A percentile compares a stretch with the other conserved stretches of the same genome.
Conservation (phyloP, 2,329 filamentous ascomycete species). For the Fusarium nodosum region DNA sequence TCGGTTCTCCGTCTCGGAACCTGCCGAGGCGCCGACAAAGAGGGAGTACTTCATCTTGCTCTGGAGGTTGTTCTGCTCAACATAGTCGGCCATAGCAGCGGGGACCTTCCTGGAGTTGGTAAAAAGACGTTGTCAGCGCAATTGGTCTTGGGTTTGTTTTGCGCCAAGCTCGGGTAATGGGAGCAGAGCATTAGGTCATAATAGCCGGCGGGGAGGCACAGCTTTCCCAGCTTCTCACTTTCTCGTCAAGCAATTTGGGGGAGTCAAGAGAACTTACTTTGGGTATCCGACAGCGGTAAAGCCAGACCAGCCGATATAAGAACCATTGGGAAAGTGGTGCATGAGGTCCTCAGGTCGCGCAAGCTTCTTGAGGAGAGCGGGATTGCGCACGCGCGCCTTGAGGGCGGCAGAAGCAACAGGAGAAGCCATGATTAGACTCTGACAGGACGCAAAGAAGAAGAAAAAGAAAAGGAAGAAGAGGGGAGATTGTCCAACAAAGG, state of each 20-base stretch:
- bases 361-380: conserved; percentile 84
- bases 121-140: conserved; percentile 29
- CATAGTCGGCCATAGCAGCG: conserved; percentile 86
- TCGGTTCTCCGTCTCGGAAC: conserved; percentile 90
- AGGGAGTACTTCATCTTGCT: conserved; percentile 88
- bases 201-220: conserved; percentile 37
- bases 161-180: conserved; percentile 37
- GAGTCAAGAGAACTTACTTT: conserved; percentile 63
- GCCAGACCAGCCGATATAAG: conserved; percentile 92
- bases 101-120: conserved; percentile 76
- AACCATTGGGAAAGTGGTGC: conserved; percentile 82
- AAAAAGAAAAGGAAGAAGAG: conserved; percentile 32
- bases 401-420: conserved; percentile 77
- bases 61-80: conserved; percentile 87
- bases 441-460: neutral
- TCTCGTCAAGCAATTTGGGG: neutral
- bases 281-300: conserved; percentile 93
- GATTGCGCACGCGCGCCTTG: conserved; percentile 79
- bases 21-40: conserved; percentile 91
- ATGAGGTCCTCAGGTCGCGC: conserved; percentile 84
- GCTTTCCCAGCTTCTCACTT: neutral
- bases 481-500: conserved; percentile 37
- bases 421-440: conserved; percentile 59
- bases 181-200: conserved; percentile 6
- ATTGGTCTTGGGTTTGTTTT: conserved; percentile 10